These are phyloP conservation scores for Verticillium nubilum DNA, from an alignment of 2,329 filamentous ascomycete genomes.

Conservation along the genomic window DNA sequence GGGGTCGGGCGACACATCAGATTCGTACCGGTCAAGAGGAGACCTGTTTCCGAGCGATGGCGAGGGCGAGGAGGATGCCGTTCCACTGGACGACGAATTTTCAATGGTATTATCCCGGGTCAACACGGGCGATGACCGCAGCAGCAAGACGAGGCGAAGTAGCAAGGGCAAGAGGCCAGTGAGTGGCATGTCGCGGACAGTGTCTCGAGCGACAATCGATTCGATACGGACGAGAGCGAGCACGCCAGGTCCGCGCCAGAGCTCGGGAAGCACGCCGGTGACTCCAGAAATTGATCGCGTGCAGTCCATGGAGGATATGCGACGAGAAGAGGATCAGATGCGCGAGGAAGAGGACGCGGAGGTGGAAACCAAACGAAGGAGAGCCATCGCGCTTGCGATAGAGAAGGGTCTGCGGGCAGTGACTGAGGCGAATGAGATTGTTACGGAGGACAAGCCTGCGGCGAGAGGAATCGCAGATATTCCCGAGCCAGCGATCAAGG, in stretches of 20 bases:
- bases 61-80: slow-evolving; percentile 83
- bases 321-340: slow-evolving; percentile 45
- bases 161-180: slow-evolving; percentile 54
- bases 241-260: slow-evolving; percentile 16
- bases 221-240: slow-evolving; percentile 29
- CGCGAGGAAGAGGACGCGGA: slow-evolving; percentile 48
- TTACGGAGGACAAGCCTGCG: slow-evolving; percentile 24
- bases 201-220: slow-evolving; percentile 54
- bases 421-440: slow-evolving; percentile 26
- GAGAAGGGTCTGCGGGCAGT: slow-evolving; percentile 36
- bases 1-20: slow-evolving; percentile 74
- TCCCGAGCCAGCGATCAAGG: background rate
- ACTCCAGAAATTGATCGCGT: slow-evolving; percentile 31
- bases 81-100: slow-evolving; percentile 91
- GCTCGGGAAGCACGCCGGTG: slow-evolving; percentile 19
- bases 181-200: slow-evolving; percentile 40
- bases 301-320: slow-evolving; percentile 46
- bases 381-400: slow-evolving; percentile 45
- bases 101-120: slow-evolving; percentile 74
- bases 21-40: slow-evolving; percentile 80
- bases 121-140: slow-evolving; percentile 58
- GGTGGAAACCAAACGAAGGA: slow-evolving; percentile 45
- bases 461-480: slow-evolving; percentile 19
- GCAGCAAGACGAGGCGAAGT: slow-evolving; percentile 51
- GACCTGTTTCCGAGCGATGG: slow-evolving; percentile 87